Percentiles rank a stretch among this genome's conserved stretches.
phyloP scores from a whole-genome alignment of 179 eudicot species.

The Camellia oleifera region DNA sequence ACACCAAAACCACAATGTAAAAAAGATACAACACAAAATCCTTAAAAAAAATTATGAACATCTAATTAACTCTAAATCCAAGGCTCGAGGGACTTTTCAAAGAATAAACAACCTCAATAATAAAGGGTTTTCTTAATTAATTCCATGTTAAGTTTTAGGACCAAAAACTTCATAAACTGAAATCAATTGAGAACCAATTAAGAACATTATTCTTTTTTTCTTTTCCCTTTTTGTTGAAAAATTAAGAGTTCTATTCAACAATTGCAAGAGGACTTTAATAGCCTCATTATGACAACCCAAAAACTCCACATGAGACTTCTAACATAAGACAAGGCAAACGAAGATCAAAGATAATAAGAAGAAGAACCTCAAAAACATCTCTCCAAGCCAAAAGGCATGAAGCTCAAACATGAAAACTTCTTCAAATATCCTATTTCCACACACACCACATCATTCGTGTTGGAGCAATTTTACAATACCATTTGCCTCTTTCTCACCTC shows the following conservation, averaged over 20 bases:
- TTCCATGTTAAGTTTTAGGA: not conserved
- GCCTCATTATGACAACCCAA: not conserved
- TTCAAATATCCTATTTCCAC: not conserved
- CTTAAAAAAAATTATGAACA: not conserved
- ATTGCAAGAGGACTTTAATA: not conserved
- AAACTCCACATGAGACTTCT: not conserved
- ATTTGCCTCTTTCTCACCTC: not conserved
- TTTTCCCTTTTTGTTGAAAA: not conserved
- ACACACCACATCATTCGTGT: not conserved
- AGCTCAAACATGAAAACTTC: not conserved
- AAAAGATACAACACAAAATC: not conserved
- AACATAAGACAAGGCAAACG: not conserved
- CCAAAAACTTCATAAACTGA: not conserved
- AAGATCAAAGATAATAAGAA: no score
- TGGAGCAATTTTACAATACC: not conserved
- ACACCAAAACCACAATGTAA: not conserved
- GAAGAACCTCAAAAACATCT: not conserved
- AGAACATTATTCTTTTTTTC: not conserved
- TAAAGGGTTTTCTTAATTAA: not conserved
- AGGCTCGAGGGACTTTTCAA: not conserved
- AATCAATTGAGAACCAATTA: not conserved
- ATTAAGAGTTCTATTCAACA: not conserved
- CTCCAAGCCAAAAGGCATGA: constrained; percentile 1
- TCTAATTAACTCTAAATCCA: not conserved
- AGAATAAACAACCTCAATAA: not conserved